phyloP scores from a whole-genome alignment of 164 flowering plant species.

The Magnolia changhungtana region DNA sequence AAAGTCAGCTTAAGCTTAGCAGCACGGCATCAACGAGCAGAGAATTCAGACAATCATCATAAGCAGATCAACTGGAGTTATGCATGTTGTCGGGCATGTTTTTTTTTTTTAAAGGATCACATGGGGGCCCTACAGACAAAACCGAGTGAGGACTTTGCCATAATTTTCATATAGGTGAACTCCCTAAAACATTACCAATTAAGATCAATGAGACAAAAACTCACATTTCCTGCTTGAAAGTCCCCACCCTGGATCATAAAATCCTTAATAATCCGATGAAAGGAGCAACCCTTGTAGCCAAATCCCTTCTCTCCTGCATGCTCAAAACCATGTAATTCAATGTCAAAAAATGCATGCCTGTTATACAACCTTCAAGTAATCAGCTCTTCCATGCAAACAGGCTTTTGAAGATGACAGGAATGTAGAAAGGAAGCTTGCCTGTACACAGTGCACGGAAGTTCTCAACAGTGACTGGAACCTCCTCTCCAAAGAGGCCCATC shows the following conservation, averaged over 20 bases:
- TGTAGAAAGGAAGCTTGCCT: slow-evolving; percentile 27
- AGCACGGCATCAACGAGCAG: not conserved
- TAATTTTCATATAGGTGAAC: not conserved
- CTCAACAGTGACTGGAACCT: slow-evolving; percentile 62
- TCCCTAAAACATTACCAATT: not conserved
- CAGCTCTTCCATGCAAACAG: not conserved
- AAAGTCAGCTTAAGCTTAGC: too few species aligned
- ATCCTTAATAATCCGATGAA: slow-evolving; percentile 74
- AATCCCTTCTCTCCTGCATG: slow-evolving; percentile 67
- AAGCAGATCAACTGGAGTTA: not conserved
- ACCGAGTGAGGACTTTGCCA: not conserved
- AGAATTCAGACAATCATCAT: too few species aligned
- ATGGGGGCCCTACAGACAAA: not conserved
- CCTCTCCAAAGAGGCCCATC: slow-evolving; percentile 70
- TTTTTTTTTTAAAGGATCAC: not conserved
- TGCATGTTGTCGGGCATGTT: not conserved
- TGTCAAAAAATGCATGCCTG: not conserved
- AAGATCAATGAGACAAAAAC: slow-evolving; percentile 11
- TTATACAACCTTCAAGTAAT: too few species aligned
- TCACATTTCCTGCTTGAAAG: slow-evolving; percentile 63
- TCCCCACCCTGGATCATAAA: slow-evolving; percentile 91
- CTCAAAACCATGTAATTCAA: not conserved
- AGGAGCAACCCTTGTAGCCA: slow-evolving; percentile 76
- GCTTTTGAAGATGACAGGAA: too few species aligned
- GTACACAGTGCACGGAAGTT: slow-evolving; percentile 79